Base-by-base conservation (phyloP, 345 rosid genomes). In the Lepidium sativum region DNA sequence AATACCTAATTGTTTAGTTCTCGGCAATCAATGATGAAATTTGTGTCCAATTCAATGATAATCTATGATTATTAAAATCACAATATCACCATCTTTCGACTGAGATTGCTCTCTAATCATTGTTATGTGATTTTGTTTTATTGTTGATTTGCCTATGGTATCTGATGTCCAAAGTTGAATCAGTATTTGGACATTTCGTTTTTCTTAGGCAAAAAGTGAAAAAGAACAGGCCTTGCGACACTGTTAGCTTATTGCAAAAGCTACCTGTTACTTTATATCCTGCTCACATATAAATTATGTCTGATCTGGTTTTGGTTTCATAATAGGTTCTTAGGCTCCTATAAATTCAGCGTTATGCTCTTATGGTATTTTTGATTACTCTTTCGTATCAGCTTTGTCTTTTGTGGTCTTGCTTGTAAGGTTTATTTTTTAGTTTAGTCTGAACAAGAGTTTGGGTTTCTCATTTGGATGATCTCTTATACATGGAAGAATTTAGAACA, bases 81-180 rank as follows among this genome's bases (percentile, higher is more conserved):
- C 37, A 13, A 50, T 71, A 77, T 90, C 92, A 85, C 95, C 95
- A 87, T 85, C 95, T 87, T 90, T 87, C 87, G 86, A 67, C 87
- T 85, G 95, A 85, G 97, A 63, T 82, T 87, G 92, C n/a, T n/a
- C n/a, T n/a, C n/a, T n/a, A n/a, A n/a, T n/a, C n/a, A n/a, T n/a
- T n/a, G n/a, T n/a, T n/a, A n/a, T n/a, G n/a, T n/a, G n/a, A n/a
- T n/a, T n/a, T n/a, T n/a, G n/a, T 54, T 17, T 29, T 18, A 6
- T 7, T 54, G 11, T 0, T 23, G 5, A 14, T 39, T 51, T 78
- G 89, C 90, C 90, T 78, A 18, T 66, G 92, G 92, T 85, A 90
- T 90, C 95, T 87, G 68, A 81, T 85, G 86, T 83, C 83, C 83
- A 69, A 86, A 49, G 3, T 72, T 62, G 8, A 14, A 15, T 11